Conservation (phyloP, 768 basidiomycete genomes). For the Mrakia hoshinonis region DNA sequence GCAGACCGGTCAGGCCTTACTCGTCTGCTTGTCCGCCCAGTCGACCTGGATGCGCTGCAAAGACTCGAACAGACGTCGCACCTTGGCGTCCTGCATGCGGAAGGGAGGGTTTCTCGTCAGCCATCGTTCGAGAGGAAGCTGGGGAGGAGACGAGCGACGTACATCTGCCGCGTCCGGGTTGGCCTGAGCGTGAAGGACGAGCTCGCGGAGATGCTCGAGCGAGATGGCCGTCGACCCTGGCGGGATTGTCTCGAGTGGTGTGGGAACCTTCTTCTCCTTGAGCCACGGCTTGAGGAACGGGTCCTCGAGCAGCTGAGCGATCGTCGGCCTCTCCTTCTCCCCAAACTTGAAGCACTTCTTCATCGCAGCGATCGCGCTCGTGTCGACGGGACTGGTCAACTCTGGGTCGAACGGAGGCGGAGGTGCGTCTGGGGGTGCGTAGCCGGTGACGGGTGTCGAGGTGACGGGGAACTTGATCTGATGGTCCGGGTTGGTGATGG, state of each 20-base stretch:
- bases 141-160: neutral
- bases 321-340: slow-evolving; percentile 76
- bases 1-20: neutral
- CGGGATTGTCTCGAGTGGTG: slow-evolving; percentile 8
- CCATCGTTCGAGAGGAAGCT: too few relatives aligned
- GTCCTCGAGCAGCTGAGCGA: slow-evolving; percentile 74
- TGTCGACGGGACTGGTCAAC: slow-evolving; percentile 58
- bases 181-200: slow-evolving; percentile 1
- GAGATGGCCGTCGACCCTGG: slow-evolving; percentile 20
- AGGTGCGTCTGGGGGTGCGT: slow-evolving; percentile 41
- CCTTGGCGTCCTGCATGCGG: neutral
- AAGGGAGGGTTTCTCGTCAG: too few relatives aligned
- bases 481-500: slow-evolving; percentile 71
- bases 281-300: slow-evolving; percentile 53
- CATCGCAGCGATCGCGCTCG: slow-evolving; percentile 71
- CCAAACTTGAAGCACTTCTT: slow-evolving; percentile 67
- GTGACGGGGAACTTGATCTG: slow-evolving; percentile 66
- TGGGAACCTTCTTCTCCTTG: neutral
- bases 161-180: slow-evolving; percentile 14
- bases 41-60: slow-evolving; percentile 18
- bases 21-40: slow-evolving; percentile 14
- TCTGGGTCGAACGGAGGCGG: slow-evolving; percentile 56
- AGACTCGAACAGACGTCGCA: slow-evolving; percentile 1
- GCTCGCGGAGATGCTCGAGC: slow-evolving; percentile 8
- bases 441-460: slow-evolving; percentile 12